Base-by-base conservation (phyloP, 2,329 filamentous ascomycete species). In the Arthrocladium fulminans region DNA sequence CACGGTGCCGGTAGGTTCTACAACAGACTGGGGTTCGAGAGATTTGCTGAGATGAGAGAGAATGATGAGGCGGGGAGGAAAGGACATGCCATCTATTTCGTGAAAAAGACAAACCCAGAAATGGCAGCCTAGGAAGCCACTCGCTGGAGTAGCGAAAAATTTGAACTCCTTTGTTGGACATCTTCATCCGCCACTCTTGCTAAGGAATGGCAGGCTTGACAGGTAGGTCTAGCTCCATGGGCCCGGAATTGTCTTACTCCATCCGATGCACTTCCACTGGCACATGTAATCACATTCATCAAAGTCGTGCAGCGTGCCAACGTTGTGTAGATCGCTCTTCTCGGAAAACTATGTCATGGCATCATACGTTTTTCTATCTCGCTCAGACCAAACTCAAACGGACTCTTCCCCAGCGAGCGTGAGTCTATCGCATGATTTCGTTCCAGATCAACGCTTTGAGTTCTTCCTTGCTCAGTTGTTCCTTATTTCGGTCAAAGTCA, bases 401-500 rank as follows among this genome's bases (percentile, higher is more conserved):
- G 8, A 8, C n/a, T 38, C 9, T 8, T 38, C 17, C 19, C 17
- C 22, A 30, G 23, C 9, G 19, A 10, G 19, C 17, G 9, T 19
- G 19, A 20, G 3, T 57, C 70, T 75, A 82, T 68, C 81, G 76
- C 81, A 84, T 97, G 62, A 97, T 97, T 73, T 98, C 92, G 67
- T 96, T 83, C 72, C 90, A 98, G 69, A 98, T 98, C 65, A 98
- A 76, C 63, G 73, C 80, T 76, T 97, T 97, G 67, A 98, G 71
- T 71, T 98, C 88, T 73, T 98, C 92, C 73, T 98, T 98, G 75
- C 86, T 96, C 63, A 98, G 72, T 62, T 84, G 92, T 68, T 98
- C 92, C 81, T 98, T 98, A 77, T 97, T 94, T 79, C 96, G 96
- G 72, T 98, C 92, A 68, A 98, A 98, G 70, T 98, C 92, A 67